A percentile compares a stretch with the other conserved stretches of the same genome.
Conservation (phyloP, 257 asterid species). For the Fraxinus americana region DNA sequence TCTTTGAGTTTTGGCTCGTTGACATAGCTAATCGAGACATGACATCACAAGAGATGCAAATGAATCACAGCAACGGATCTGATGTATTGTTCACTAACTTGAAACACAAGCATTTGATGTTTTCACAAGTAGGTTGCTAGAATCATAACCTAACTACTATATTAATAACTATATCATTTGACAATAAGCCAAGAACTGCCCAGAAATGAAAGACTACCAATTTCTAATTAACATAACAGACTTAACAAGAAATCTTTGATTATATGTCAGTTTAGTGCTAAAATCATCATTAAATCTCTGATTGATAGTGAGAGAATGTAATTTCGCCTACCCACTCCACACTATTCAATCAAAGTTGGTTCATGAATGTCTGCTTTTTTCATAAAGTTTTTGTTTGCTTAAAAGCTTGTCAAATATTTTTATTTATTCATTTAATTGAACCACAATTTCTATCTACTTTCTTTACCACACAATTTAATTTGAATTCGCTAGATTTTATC, state of each 20-base stretch:
- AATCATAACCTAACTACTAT: slow-evolving; percentile 38
- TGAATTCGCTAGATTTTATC: no score
- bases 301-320: not conserved
- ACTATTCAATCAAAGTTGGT: slow-evolving; percentile 25
- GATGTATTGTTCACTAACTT: slow-evolving; percentile 25
- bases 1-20: no score
- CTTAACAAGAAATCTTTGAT: slow-evolving; percentile 19
- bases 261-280: slow-evolving; percentile 8
- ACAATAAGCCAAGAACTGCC: slow-evolving; percentile 44
- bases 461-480: no score
- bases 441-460: no score
- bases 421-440: no score
- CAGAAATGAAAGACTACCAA: slow-evolving; percentile 32
- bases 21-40: no score
- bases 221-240: slow-evolving; percentile 18
- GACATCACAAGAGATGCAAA: not conserved
- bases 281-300: slow-evolving; percentile 18
- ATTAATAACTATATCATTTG: slow-evolving; percentile 31
- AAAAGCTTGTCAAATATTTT: no score
- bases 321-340: slow-evolving; percentile 14
- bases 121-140: slow-evolving; percentile 26
- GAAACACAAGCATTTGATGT: slow-evolving; percentile 33
- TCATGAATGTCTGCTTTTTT: slow-evolving; percentile 22
- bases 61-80: not conserved
- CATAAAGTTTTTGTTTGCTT: no score